These are phyloP conservation scores for Camellia oleifera DNA, from an alignment of 179 eudicot genomes.

Conservation along the genomic window DNA sequence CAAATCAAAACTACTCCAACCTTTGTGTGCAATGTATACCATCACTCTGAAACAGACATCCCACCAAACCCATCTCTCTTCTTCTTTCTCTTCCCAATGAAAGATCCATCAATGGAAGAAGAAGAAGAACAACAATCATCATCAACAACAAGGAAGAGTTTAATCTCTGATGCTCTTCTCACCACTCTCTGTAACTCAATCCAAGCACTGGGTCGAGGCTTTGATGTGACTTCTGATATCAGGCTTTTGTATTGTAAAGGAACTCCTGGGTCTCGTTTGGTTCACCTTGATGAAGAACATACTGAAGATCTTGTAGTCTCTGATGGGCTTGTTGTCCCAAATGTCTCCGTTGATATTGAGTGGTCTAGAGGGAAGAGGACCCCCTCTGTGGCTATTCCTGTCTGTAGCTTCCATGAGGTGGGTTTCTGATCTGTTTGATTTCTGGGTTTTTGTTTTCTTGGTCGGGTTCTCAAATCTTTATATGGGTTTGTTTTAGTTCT, in stretches of 20 bases:
- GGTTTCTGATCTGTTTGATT: conserved; percentile 8
- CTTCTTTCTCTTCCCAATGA: conserved; percentile 13
- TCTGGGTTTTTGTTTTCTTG: not conserved
- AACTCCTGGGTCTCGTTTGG: conserved; percentile 68
- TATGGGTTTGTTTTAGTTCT: too few relatives aligned
- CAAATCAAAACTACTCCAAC: conserved; percentile 9
- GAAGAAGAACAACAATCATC: too few relatives aligned
- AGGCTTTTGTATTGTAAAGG: conserved; percentile 91
- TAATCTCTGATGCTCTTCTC: conserved; percentile 40
- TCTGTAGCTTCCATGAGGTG: conserved; percentile 75
- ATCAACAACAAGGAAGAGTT: conserved; percentile 13
- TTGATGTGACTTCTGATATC: conserved; percentile 98
- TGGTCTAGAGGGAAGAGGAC: conserved; percentile 44
- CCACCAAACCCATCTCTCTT: not conserved
- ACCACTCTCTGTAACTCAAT: conserved; percentile 75
- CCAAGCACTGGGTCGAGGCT: conserved; percentile 93
- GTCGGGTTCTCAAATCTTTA: not conserved
- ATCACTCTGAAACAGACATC: not conserved
- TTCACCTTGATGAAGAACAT: conserved; percentile 63
- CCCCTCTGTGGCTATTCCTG: conserved; percentile 50
- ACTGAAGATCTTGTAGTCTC: conserved; percentile 50
- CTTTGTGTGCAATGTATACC: not conserved
- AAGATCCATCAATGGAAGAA: conserved; percentile 33
- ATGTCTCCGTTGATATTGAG: conserved; percentile 74
- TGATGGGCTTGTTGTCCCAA: conserved; percentile 45